Evolutionary conservation across 306 rosid genomes (phyloP).

Genomic region (Pterocarpus santalinus): DNA sequence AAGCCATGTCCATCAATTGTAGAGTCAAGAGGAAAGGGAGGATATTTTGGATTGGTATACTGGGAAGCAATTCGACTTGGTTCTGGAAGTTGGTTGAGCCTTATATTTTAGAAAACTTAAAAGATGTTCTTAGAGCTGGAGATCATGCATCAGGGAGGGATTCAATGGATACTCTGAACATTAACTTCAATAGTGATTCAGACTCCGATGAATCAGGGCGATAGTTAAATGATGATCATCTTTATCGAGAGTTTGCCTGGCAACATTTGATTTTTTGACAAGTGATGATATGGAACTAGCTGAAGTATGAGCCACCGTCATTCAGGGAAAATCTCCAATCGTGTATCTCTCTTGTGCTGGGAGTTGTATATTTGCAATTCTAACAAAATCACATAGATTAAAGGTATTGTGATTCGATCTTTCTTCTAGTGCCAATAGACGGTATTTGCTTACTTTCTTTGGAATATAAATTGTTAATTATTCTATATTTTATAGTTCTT

Average conservation of each 20-base stretch:
- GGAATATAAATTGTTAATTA: background rate
- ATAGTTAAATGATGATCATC: slow-evolving; percentile 1
- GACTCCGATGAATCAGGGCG: slow-evolving; percentile 51
- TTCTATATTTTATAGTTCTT: no score
- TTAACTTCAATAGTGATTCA: slow-evolving; percentile 65
- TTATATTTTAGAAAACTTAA: slow-evolving; percentile 64
- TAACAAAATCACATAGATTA: no score
- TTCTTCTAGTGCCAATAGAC: no score
- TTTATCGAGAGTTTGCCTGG: slow-evolving; percentile 26
- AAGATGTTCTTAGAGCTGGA: slow-evolving; percentile 53
- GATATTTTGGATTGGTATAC: slow-evolving; percentile 84
- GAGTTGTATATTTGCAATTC: no score
- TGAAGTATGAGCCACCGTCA: no score
- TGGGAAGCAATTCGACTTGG: slow-evolving; percentile 73
- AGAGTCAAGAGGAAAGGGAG: slow-evolving; percentile 82
- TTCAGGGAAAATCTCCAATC: no score
- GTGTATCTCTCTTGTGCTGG: no score
- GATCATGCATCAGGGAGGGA: slow-evolving; percentile 42
- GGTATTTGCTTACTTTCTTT: no score
- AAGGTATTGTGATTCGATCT: no score
- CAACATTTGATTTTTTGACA: slow-evolving; percentile 10
- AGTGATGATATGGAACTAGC: slow-evolving; percentile 4
- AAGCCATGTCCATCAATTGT: slow-evolving; percentile 75
- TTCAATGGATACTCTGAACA: slow-evolving; percentile 48
- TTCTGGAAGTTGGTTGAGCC: slow-evolving; percentile 90